A percentile compares a stretch with the other conserved stretches of the same genome.
These are phyloP conservation scores for Myxozyma mucilagina DNA, from an alignment of 805 yeast genomes.

Conservation along the genomic window DNA sequence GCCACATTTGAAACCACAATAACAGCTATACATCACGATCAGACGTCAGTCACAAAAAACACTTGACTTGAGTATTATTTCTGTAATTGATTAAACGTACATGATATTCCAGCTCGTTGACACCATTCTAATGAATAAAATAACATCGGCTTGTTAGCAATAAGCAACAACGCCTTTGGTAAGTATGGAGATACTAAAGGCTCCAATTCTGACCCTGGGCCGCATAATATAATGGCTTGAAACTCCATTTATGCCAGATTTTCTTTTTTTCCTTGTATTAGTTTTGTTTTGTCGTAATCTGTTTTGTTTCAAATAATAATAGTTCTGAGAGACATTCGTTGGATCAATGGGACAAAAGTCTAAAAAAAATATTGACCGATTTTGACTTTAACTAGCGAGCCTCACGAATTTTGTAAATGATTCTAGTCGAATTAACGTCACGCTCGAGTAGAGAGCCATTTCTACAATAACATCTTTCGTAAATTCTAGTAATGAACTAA, in stretches of 20 bases:
- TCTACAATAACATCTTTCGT: neutral
- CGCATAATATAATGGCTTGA: conserved; percentile 88
- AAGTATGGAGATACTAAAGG: conserved; percentile 68
- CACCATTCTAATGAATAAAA: conserved; percentile 92
- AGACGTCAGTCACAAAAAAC: neutral
- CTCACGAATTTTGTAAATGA: no score
- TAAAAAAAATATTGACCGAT: no score
- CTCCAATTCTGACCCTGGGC: conserved; percentile 68
- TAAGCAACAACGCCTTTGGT: conserved; percentile 83
- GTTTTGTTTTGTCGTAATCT: neutral
- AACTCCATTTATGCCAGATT: conserved; percentile 65
- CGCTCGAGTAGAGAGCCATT: no score
- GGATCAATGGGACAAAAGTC: no score
- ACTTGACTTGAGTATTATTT: neutral
- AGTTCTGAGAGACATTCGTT: neutral
- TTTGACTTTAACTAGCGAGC: no score
- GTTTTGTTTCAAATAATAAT: neutral
- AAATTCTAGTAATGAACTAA: neutral
- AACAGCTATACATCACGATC: conserved; percentile 40
- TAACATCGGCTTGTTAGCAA: conserved; percentile 87
- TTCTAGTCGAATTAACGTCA: no score
- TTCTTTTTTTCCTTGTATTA: neutral
- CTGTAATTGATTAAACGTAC: conserved; percentile 12
- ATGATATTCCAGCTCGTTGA: conserved; percentile 41
- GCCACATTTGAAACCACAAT: conserved; percentile 50